Evolutionary conservation across 1,284 basidiomycete species (phyloP), one percentile per base, ranked within the genome.

Genomic region (Mycosarcoma maydis): DNA sequence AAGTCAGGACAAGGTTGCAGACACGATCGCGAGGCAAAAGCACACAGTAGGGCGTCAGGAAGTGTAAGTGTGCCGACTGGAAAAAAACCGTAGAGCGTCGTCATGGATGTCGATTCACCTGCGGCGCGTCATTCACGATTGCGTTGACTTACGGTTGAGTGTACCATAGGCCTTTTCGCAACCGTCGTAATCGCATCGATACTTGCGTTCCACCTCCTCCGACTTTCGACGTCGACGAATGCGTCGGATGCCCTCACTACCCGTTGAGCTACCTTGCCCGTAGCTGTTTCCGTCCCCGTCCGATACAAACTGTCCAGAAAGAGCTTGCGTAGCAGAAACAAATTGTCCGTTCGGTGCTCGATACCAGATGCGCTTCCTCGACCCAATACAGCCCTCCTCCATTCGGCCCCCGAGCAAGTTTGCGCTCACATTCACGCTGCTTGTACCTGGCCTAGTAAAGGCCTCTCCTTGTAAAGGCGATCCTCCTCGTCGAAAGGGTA

Each of bases 111-210:
- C n/a, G n/a, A n/a, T n/a, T n/a, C n/a, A n/a, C n/a, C 13, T 13
- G 27, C 27, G 6, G 13, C 27, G 27, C 27, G 27, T 29, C 6
- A 29, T 29, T 29, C 7, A 7, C 27, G 27, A 29, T 7, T 29
- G 27, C 27, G 6, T 29, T 13, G 20, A 71, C 61, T 45, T 32
- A 72, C 69, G 92, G 81, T 94, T 94, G 32, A 94, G 86, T 4
- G 91, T 93, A 14, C 91, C 91, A 76, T 93, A 92, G 26, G 89
- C 52, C 83, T 94, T 94, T 39, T 87, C 86, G 82, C 92, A 94
- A 37, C 90, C 89, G 2, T 88, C 88, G 86, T 88, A 94, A 62
- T 84, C 85, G 85, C 92, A 94, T 58, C 87, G 86, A 82, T 94
- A 94, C 42, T 93, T 84, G 24, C 92, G 87, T 83, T 94, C 92